Evolutionary conservation across 331 rosid genomes (phyloP), one percentile per base, ranked within the genome.

Genomic region (Quercus phellos): DNA sequence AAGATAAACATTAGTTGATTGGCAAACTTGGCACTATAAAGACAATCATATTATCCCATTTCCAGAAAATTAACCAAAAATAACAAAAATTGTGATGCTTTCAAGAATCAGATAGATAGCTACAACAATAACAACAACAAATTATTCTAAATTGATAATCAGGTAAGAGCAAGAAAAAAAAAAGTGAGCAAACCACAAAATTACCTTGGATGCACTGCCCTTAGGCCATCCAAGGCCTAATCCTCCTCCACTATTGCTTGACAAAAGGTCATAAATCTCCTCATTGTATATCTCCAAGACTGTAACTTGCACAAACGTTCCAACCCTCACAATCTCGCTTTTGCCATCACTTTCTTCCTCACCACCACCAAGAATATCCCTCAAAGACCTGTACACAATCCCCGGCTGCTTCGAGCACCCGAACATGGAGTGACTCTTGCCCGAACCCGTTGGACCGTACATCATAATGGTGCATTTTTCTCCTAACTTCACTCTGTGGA

Each of bases 391-490:
- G 71, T 95, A 95, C 67, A 95, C 99, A 61, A 95, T 95, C 78
- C 99, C 99, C 0, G 98, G 91, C 81, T 89, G 92, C 83, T 91
- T 95, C 5, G 88, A 72, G 77, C 96, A 86, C 50, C 99, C 99
- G 24, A 95, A 95, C 99, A 95, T 95, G 5, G 92, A 91, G 79
- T 95, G 96, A 70, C 99, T 95, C 92, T 95, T 95, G 1, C 98
- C 99, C 53, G 99, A 89, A 46, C 99, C 99, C 2, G 98, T 95
- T 0, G 99, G 99, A 1, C 98, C 98, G 43, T 95, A 95, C 99
- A 91, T 95, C 99, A 95, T 95, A 18, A 95, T 79, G 17, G 99
- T 95, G 29, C 98, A 95, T 73, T 95, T 95, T 73, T 95, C 97
- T 4, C 99, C 99, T 46, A 89, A 54, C 61, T 87, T 92, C 58